Evolutionary conservation across 73 alveolate genomes (phyloP).

Genomic region (Paramecium biaurelia): DNA sequence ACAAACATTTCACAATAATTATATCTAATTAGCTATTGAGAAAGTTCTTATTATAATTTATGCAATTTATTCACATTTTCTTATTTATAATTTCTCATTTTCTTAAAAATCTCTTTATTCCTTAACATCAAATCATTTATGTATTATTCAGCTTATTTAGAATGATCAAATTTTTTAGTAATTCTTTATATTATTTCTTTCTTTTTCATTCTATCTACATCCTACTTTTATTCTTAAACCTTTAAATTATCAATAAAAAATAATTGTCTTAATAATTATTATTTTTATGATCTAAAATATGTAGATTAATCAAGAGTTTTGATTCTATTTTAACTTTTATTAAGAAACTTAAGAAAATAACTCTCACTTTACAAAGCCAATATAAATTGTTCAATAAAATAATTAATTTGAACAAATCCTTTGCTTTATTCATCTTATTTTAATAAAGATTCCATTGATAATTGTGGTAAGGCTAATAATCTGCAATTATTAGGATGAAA

Average conservation of each 20-base stretch:
- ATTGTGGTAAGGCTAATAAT: not conserved
- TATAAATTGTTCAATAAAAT: constrained; percentile 21
- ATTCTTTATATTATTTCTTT: not conserved
- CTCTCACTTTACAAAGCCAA: not conserved
- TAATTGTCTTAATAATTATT: not conserved
- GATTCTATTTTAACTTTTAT: not conserved
- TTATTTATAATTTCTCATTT: constrained; percentile 17
- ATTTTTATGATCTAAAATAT: not conserved
- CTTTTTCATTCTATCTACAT: not conserved
- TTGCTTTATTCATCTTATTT: not conserved
- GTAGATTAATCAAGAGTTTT: not conserved
- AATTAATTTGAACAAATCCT: not conserved
- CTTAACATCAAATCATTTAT: not conserved
- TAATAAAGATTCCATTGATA: not conserved
- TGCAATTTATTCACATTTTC: not conserved
- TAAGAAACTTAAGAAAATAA: not conserved
- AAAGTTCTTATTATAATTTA: not conserved
- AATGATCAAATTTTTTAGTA: not conserved
- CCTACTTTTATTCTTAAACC: not conserved
- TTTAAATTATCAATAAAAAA: not conserved
- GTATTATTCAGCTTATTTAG: not conserved
- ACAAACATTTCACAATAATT: constrained; percentile 11
- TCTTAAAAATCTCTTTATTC: not conserved
- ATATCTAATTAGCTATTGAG: not conserved
- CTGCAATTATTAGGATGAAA: not conserved